A percentile compares a stretch with the other conserved stretches of the same genome.
These are phyloP conservation scores for Fomitiporia mediterranea DNA, from an alignment of 1,284 basidiomycete genomes.

Conservation along the genomic window DNA sequence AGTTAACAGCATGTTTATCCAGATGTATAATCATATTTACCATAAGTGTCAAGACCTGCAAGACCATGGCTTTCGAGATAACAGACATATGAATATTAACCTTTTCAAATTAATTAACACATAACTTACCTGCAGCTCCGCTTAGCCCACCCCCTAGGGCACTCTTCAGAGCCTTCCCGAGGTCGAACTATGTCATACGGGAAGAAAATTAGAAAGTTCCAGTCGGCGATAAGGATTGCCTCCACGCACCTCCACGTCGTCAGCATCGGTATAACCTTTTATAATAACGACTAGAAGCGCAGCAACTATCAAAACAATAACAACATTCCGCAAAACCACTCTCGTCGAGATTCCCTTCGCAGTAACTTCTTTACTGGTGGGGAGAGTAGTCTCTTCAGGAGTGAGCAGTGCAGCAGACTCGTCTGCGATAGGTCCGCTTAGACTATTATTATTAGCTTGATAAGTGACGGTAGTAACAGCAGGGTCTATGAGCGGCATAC, in stretches of 20 bases:
- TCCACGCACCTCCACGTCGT: constrained; percentile 55
- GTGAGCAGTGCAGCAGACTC: neutral
- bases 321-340: constrained; percentile 20
- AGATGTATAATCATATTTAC: constrained; percentile 31
- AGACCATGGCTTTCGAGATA: constrained; percentile 63
- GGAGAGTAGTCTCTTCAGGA: neutral
- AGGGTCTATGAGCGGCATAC: neutral
- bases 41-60: constrained; percentile 86
- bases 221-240: neutral
- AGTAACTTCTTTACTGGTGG: neutral
- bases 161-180: constrained; percentile 64
- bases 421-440: neutral
- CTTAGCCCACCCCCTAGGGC: constrained; percentile 84
- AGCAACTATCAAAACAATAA: constrained; percentile 30
- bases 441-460: neutral
- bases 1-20: neutral
- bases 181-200: constrained; percentile 60
- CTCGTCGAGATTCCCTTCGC: neutral
- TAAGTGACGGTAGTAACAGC: neutral
- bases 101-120: neutral
- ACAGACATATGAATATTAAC: neutral
- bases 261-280: constrained; percentile 63
- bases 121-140: constrained; percentile 65
- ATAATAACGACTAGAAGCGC: constrained; percentile 39
- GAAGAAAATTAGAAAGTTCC: neutral